phyloP scores from a whole-genome alignment of 306 rosid genomes.

The Biancaea sappan region DNA sequence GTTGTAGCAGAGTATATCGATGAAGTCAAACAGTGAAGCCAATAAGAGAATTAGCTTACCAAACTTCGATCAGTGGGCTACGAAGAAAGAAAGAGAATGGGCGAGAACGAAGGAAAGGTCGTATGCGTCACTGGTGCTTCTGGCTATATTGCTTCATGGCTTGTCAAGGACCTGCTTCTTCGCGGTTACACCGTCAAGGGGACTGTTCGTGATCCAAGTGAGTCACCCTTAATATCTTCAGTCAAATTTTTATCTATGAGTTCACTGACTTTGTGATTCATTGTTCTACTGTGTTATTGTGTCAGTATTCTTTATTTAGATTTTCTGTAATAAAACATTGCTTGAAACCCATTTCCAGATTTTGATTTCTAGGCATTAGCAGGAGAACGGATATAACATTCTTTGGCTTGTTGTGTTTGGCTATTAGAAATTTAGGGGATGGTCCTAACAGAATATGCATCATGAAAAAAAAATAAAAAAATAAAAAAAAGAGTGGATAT shows the following conservation, averaged over 20 bases:
- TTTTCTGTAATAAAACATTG: not conserved
- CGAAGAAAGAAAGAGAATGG: not conserved
- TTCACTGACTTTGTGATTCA: not conserved
- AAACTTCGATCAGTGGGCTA: not conserved
- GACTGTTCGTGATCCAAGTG: not conserved
- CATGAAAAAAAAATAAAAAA: too few relatives aligned
- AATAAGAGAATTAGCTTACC: too few relatives aligned
- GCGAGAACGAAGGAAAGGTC: not conserved
- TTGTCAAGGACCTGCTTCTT: not conserved
- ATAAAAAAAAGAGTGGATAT: too few relatives aligned
- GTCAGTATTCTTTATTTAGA: not conserved
- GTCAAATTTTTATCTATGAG: not conserved
- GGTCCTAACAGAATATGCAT: too few relatives aligned
- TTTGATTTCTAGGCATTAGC: not conserved
- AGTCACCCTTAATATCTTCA: not conserved
- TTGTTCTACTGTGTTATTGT: not conserved
- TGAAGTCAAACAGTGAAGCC: too few relatives aligned
- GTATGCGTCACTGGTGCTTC: conserved; percentile 2
- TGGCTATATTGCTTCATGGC: conserved; percentile 3
- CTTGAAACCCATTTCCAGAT: not conserved
- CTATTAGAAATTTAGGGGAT: too few relatives aligned
- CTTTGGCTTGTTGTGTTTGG: too few relatives aligned
- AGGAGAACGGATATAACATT: not conserved
- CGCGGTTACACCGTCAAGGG: not conserved
- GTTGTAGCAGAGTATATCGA: too few relatives aligned